phyloP scores from a whole-genome alignment of 2,329 filamentous ascomycete genomes.

The Lizonia empirigonia region DNA sequence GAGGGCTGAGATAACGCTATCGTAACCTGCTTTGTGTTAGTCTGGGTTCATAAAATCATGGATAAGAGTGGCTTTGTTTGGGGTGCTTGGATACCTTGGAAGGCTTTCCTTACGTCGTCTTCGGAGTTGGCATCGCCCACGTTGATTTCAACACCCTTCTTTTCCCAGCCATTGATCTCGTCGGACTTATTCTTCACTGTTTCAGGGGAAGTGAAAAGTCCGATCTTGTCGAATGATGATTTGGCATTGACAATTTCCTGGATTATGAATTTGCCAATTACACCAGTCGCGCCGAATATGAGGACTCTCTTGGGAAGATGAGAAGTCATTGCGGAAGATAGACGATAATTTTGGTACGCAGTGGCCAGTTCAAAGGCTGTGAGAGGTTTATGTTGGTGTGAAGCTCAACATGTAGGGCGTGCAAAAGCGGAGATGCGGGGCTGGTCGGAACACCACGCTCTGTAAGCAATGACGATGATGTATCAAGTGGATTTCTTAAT shows the following conservation, averaged over 20 bases:
- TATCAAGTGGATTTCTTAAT: not conserved
- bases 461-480: not conserved
- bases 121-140: constrained; percentile 61
- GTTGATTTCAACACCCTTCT: constrained; percentile 59
- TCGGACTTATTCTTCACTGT: constrained; percentile 58
- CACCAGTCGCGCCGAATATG: constrained; percentile 60
- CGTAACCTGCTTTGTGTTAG: constrained; percentile 53
- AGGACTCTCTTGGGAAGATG: constrained; percentile 52
- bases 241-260: constrained; percentile 56
- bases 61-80: too few relatives aligned
- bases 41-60: too few relatives aligned
- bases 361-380: not conserved
- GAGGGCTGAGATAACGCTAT: constrained; percentile 69
- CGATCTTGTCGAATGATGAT: constrained; percentile 56
- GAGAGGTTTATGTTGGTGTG: not conserved
- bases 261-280: constrained; percentile 59
- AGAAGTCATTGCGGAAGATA: constrained; percentile 7
- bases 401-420: constrained; percentile 10
- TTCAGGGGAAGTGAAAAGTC: constrained; percentile 61
- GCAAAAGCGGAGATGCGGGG: constrained; percentile 7
- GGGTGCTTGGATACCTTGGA: constrained; percentile 49
- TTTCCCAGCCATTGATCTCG: constrained; percentile 55
- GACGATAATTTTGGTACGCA: not conserved
- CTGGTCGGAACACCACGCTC: not conserved
- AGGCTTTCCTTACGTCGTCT: constrained; percentile 62